Base-by-base conservation (phyloP, 768 basidiomycete species). In the Boletus sp. region DNA sequence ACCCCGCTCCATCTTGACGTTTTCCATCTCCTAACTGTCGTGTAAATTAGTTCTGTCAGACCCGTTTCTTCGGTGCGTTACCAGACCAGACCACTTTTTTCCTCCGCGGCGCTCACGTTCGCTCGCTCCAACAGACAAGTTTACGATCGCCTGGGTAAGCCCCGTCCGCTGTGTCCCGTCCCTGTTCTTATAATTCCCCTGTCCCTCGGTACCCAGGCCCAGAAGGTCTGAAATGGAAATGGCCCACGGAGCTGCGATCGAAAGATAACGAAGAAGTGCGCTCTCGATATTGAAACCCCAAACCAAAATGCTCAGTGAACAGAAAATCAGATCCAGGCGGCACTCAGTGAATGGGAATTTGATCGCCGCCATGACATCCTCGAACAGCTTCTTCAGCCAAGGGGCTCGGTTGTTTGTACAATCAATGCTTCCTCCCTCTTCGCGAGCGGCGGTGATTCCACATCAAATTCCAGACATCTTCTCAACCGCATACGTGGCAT, bases 131-230 rank as follows among this genome's bases (percentile, higher is more conserved):
- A 33, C 59, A 85, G 90, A 21, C 83, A 83, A 47, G 82, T 91
- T 7, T 92, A 93, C 69, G 89, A 93, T 65, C 69, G 78, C 32
- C 75, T 90, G 63, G 91, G 90, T 77, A 67, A 70, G 71, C 35
- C 32, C 46, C 17, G 30, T 41, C 47, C 51, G 43, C 59, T 47
- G 37, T 46, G 27, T 42, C 40, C 53, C 53, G 44, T 53, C 51
- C 47, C 6, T 37, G 17, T 49, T 57, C 42, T 59, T 56, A 61
- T 56, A 51, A 39, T 27, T 45, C 32, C 17, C 50, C 48, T 57
- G 47, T 57, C 21, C 34, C 41, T 56, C 49, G 14, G 32, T 44
- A 45, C 21, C 19, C 53, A 75, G 74, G 76, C 17, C 60, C 67
- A 53, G 63, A 74, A 47, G 78, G 76, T 51, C 64, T 80, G 29